A percentile compares a stretch with the other conserved stretches of the same genome.
Evolutionary conservation across 345 rosid genomes (phyloP).

Genomic region (Boechera stricta): DNA sequence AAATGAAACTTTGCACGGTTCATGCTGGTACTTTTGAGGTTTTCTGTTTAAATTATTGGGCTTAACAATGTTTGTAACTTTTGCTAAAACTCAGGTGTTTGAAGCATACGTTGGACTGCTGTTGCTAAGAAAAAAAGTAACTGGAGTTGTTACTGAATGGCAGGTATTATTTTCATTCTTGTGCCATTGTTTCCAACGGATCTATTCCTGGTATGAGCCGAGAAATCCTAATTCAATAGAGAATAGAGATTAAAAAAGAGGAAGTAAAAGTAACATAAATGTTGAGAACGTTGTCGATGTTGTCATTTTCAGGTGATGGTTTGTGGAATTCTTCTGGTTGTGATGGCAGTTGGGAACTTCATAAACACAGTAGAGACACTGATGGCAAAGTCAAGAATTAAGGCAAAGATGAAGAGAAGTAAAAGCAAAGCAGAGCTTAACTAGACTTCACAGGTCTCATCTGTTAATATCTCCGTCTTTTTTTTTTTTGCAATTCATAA

Average conservation of each 20-base stretch:
- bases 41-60: not conserved
- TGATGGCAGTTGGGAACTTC: slow-evolving; percentile 97
- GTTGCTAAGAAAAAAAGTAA: slow-evolving; percentile 79
- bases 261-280: slow-evolving; percentile 6
- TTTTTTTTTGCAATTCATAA: not conserved
- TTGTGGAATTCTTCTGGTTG: slow-evolving; percentile 82
- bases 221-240: not conserved
- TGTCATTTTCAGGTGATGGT: slow-evolving; percentile 64
- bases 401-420: slow-evolving; percentile 93
- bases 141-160: slow-evolving; percentile 83
- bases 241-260: not conserved
- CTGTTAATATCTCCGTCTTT: not conserved
- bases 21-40: not conserved
- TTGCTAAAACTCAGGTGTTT: slow-evolving; percentile 66
- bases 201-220: not conserved
- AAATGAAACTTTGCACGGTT: not conserved
- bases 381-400: slow-evolving; percentile 82
- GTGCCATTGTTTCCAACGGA: not conserved
- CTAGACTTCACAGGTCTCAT: slow-evolving; percentile 40
- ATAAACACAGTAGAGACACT: slow-evolving; percentile 81
- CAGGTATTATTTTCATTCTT: slow-evolving; percentile 59
- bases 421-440: slow-evolving; percentile 80
- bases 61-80: not conserved
- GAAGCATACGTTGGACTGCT: slow-evolving; percentile 92
- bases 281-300: not conserved